Percentiles rank a stretch among this genome's conserved stretches.
Evolutionary conservation across 2,329 filamentous ascomycete genomes (phyloP).

Genomic region (Xylaria sp.): DNA sequence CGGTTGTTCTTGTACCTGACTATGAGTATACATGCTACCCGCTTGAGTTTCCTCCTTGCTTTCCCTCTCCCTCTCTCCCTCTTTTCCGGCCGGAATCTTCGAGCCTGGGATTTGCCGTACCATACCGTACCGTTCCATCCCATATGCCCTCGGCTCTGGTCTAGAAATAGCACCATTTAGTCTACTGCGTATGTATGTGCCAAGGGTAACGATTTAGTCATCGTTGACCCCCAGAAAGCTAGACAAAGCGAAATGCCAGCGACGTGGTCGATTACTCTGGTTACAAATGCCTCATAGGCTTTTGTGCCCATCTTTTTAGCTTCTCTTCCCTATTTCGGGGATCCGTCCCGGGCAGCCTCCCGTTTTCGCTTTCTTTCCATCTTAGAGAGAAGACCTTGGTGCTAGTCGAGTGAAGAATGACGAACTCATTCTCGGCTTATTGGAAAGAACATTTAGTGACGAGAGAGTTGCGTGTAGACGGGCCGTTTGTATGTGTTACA

Average conservation of each 20-base stretch:
- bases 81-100: conserved; percentile 31
- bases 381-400: conserved; percentile 4
- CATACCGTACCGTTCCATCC: conserved; percentile 2
- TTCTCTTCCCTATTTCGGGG: conserved; percentile 26
- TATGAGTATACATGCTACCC: not conserved
- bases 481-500: not conserved
- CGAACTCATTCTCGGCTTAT: conserved; percentile 23
- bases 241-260: conserved; percentile 37
- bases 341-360: conserved; percentile 24
- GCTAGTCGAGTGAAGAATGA: conserved; percentile 5
- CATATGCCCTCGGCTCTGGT: not conserved
- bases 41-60: not conserved
- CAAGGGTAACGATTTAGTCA: conserved; percentile 19
- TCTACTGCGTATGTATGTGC: too few relatives aligned
- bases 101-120: conserved; percentile 1
- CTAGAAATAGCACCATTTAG: not conserved
- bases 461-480: not conserved
- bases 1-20: conserved; percentile 33
- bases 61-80: not conserved
- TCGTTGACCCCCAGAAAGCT: conserved; percentile 26
- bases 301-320: conserved; percentile 19
- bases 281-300: conserved; percentile 18
- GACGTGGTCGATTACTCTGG: conserved; percentile 34
- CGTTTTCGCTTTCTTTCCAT: conserved; percentile 17
- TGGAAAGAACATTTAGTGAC: conserved; percentile 19